Base-by-base conservation (phyloP, 257 asterid species). In the Hygrophila difformis region DNA sequence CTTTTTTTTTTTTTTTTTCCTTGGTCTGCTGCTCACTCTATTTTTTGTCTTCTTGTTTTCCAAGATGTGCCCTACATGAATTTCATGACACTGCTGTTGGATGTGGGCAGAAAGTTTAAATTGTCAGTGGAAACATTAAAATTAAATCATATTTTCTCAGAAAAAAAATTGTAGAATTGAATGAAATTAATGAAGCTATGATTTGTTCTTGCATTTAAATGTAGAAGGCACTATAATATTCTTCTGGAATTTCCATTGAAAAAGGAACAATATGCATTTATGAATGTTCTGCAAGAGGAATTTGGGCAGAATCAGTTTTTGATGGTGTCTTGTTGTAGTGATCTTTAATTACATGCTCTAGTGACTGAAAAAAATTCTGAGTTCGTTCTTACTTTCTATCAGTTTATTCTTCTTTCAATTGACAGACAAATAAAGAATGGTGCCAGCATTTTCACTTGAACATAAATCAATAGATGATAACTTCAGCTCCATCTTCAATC, bases 361-460 rank as follows among this genome's bases (percentile, higher is more conserved):
- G n/a, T n/a, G n/a, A n/a, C n/a, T n/a, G n/a, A n/a, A n/a, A n/a
- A n/a, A n/a, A 16, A 24, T 49, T 59, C 44, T 37, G 61, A 53
- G 51, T 54, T 55, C 41, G 51, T 52, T 51, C 38, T 51, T 41
- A 34, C 65, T 66, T 66, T 51, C 38, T 70, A 57, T 49, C 83
- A 87, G 97, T 86, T 87, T 40, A 75, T 87, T 48, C 83, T 87
- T 78, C 78, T 62, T 59, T 85, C 93, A 26, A 73, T 87, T 49
- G 94, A 83, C 62, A 72, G 58, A 28, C 72, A 64, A 52, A 77
- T 82, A 15, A 77, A 87, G 79, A 80, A 83, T 52, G 61, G 81
- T 69, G 45, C 55, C 70, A 18, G 59, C 84, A n/a, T 78, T 77
- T 67, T 53, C 79, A 11, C 73, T 82, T 42, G 94, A 83, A 54